These are phyloP conservation scores for Trametes cinnabarina DNA, from an alignment of 768 basidiomycete species.

Conservation along the genomic window DNA sequence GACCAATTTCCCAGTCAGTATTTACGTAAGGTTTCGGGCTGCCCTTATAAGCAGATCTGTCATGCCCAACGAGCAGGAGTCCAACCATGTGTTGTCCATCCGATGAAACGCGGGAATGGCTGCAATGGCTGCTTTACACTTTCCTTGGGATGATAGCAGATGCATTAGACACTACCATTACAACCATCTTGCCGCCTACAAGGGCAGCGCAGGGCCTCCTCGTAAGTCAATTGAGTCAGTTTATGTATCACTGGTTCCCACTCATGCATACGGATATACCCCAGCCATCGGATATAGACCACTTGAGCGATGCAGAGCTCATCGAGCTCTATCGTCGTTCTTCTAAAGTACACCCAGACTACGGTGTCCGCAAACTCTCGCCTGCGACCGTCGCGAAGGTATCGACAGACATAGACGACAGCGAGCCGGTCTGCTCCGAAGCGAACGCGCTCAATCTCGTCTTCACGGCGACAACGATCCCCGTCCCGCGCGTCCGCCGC, in stretches of 20 bases:
- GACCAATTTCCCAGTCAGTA: too few species aligned
- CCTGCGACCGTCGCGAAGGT: background rate
- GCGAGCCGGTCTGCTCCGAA: background rate
- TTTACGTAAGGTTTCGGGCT: too few species aligned
- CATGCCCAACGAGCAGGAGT: too few species aligned
- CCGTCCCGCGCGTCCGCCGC: conserved; percentile 18
- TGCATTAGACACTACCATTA: background rate
- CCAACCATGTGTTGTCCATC: too few species aligned
- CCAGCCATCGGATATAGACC: conserved; percentile 9
- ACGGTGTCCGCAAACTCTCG: background rate
- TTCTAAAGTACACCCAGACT: background rate
- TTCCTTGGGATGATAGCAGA: background rate
- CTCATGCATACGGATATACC: background rate
- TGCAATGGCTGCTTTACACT: background rate
- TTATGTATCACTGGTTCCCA: background rate
- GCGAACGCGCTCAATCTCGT: background rate
- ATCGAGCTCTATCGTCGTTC: background rate
- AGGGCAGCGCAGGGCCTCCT: background rate
- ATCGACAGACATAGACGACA: background rate
- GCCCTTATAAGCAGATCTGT: too few species aligned
- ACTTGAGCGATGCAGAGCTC: conserved; percentile 1
- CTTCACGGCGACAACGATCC: conserved; percentile 14
- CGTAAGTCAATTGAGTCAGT: background rate
- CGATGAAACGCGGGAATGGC: too few species aligned
- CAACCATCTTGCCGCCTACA: background rate